Conservation (phyloP, 495 filamentous ascomycete species). For the Aspergillus panamensis region DNA sequence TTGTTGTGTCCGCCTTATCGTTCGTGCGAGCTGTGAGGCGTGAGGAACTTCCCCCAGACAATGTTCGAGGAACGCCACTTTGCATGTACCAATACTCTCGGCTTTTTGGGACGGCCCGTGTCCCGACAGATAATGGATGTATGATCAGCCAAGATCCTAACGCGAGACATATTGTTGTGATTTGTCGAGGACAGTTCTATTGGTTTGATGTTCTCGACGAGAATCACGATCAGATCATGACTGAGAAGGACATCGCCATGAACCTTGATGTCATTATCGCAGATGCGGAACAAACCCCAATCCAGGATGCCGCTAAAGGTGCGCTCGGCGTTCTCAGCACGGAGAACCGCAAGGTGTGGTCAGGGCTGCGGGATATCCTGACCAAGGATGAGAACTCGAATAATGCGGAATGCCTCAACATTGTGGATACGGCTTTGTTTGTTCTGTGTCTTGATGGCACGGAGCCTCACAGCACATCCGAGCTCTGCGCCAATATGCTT, state of each 20-base stretch:
- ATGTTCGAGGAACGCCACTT: constrained; percentile 71
- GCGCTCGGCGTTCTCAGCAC: constrained; percentile 92
- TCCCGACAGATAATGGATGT: constrained; percentile 93
- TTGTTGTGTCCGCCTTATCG: constrained; percentile 83
- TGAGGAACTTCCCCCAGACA: constrained; percentile 92
- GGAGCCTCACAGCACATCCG: constrained; percentile 71
- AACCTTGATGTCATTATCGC: constrained; percentile 91
- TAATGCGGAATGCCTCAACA: constrained; percentile 89
- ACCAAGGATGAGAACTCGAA: constrained; percentile 83
- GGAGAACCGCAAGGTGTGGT: constrained; percentile 96
- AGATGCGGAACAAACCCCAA: constrained; percentile 82
- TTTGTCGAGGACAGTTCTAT: constrained; percentile 96
- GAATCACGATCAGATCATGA: constrained; percentile 94
- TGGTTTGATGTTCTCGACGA: constrained; percentile 98
- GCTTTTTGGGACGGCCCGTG: constrained; percentile 89
- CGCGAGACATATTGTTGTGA: constrained; percentile 87
- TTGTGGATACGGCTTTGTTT: constrained; percentile 93
- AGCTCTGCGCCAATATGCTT: constrained; percentile 95
- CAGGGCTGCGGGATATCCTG: constrained; percentile 82
- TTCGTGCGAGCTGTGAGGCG: constrained; percentile 92
- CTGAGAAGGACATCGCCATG: constrained; percentile 85
- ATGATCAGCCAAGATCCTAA: constrained; percentile 90
- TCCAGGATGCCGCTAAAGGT: constrained; percentile 90
- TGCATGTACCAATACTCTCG: constrained; percentile 99
- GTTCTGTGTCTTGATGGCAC: constrained; percentile 89